Evolutionary conservation across 371 early-diverging fungal genomes (phyloP).

Genomic region (Dentiscutata heterogama): DNA sequence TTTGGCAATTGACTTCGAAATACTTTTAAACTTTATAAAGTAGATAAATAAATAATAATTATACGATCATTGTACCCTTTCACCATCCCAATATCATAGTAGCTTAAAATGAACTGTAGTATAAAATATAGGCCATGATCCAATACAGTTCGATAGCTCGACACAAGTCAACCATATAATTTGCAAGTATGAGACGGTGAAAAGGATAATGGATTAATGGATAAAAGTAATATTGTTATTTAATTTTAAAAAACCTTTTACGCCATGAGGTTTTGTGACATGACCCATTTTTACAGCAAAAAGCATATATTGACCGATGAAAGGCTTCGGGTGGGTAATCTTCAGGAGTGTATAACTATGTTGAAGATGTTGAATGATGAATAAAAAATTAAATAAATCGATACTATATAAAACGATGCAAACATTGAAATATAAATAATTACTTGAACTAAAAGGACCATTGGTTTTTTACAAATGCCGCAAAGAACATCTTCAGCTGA

Average conservation of each 20-base stretch:
- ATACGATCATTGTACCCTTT: no score
- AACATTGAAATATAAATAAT: neutral
- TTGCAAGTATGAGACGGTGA: no score
- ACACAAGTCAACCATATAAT: no score
- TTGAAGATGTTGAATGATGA: neutral
- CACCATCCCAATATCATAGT: no score
- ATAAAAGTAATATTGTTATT: no score
- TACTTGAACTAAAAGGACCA: conserved; percentile 90
- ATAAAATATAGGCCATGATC: no score
- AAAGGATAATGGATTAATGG: no score
- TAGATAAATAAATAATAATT: neutral
- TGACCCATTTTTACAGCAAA: conserved; percentile 86
- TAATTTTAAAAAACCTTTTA: conserved; percentile 58
- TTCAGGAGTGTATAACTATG: conserved; percentile 94
- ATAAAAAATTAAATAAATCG: neutral
- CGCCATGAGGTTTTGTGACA: conserved; percentile 77
- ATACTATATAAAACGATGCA: neutral
- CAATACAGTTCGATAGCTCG: no score
- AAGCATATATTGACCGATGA: conserved; percentile 91
- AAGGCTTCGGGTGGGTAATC: conserved; percentile 88
- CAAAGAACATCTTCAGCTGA: conserved; percentile 73
- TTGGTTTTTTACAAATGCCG: conserved; percentile 81
- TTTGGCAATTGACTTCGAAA: conserved; percentile 89
- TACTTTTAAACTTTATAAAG: conserved; percentile 77
- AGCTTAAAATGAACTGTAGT: no score